These are phyloP conservation scores for Colletotrichum endophyticum DNA, from an alignment of 2,329 filamentous ascomycete genomes.

Conservation along the genomic window DNA sequence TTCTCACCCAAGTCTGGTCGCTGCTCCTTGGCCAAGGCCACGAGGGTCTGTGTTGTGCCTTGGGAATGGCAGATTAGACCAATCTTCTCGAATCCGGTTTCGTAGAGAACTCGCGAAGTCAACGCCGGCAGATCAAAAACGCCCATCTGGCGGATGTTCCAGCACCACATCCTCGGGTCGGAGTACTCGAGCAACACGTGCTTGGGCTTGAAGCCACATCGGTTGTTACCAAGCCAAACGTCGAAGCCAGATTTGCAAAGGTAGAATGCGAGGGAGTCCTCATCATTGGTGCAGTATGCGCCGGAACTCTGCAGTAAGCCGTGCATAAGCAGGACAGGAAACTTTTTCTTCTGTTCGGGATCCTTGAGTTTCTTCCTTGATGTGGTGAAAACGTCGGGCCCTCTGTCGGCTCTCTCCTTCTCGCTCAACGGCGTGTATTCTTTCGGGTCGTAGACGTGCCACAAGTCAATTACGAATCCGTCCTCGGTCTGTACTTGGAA, in stretches of 20 bases:
- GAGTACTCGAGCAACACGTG: conserved; percentile 73
- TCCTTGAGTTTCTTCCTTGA: conserved; percentile 40
- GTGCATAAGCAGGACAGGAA: conserved; percentile 86
- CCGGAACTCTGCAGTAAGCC: conserved; percentile 88
- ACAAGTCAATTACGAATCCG: conserved; percentile 87
- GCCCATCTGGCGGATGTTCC: conserved; percentile 96
- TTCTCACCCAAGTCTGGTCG: conserved; percentile 82
- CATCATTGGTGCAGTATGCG: conserved; percentile 89
- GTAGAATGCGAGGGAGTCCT: conserved; percentile 88
- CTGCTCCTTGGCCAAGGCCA: conserved; percentile 89
- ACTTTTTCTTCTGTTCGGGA: conserved; percentile 60
- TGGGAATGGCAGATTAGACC: conserved; percentile 89
- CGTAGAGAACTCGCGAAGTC: conserved; percentile 76
- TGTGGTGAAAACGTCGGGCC: conserved; percentile 66
- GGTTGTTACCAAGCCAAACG: conserved; percentile 94
- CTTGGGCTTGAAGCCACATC: conserved; percentile 82
- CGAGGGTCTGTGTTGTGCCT: conserved; percentile 86
- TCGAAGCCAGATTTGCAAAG: conserved; percentile 92
- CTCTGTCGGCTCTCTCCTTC: conserved; percentile 56
- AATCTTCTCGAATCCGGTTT: conserved; percentile 84
- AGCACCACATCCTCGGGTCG: conserved; percentile 94
- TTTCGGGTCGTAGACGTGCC: conserved; percentile 86
- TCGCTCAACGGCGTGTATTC: conserved; percentile 64
- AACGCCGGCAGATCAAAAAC: conserved; percentile 86
- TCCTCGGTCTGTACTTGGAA: conserved; percentile 92